Conservation (phyloP, 257 asterid species). For the Penstemon barbatus region DNA sequence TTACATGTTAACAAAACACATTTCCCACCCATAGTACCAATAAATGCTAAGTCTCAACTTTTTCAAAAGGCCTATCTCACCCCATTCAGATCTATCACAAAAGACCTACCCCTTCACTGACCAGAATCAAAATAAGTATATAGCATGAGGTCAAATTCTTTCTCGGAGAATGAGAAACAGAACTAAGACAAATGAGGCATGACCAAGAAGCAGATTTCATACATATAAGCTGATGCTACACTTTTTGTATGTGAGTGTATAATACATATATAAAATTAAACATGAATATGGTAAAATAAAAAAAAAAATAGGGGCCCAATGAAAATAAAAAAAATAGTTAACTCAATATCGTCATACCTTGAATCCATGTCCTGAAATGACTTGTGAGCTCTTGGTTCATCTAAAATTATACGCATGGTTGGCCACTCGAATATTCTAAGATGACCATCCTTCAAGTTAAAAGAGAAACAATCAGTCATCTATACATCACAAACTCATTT, state of each 20-base stretch:
- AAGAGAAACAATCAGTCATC: constrained; percentile 18
- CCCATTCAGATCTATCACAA: neutral
- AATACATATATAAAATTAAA: neutral
- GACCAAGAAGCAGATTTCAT: constrained; percentile 13
- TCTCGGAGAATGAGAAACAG: constrained; percentile 16
- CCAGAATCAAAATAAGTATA: neutral
- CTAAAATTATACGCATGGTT: constrained; percentile 58
- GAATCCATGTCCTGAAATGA: constrained; percentile 96
- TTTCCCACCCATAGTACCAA: neutral
- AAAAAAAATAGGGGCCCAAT: neutral
- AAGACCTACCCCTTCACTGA: neutral
- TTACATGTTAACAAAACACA: neutral
- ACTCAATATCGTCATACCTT: constrained; percentile 50
- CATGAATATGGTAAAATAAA: constrained; percentile 19
- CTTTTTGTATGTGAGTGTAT: neutral
- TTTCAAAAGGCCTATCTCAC: neutral
- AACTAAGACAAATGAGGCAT: neutral
- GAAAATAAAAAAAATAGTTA: constrained; percentile 7
- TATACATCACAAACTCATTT: neutral
- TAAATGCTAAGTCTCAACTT: neutral
- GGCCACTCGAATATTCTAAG: constrained; percentile 97
- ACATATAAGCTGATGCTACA: constrained; percentile 18
- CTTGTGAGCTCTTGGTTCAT: constrained; percentile 94
- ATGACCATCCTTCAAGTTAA: constrained; percentile 74
- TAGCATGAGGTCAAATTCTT: constrained; percentile 21